Evolutionary conservation across 768 basidiomycete species (phyloP), one percentile per base, ranked within the genome.

Genomic region (Tylopilus felleus): DNA sequence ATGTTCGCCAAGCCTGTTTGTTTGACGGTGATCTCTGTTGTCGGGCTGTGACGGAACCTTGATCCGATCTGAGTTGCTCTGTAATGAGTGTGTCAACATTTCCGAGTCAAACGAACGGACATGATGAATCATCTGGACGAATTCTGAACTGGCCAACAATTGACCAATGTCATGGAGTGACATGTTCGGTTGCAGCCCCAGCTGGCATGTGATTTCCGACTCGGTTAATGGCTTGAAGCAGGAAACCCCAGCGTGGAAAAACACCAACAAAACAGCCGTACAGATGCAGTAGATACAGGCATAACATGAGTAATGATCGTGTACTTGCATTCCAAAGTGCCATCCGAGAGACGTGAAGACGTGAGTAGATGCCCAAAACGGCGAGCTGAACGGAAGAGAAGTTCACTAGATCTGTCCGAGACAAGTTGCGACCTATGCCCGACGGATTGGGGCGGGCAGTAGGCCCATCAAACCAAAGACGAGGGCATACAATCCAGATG

Each of bases 381-480:
- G 14, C 40, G 21, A 33, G 21, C 33, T 40, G 21, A 58, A 39
- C 8, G 12, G 28, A 8, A 23, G 39, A 16, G 40, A 33, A 8
- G 25, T 8, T 14, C 25, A 16, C 22, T 43, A 22, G 33, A 48
- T 44, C 28, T 7, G 19, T 16, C 13, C 10, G 19, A 28, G 27
- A 69, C 49, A 75, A 75, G 13, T 76, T 73, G 9, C 75, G 75
- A 53, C 67, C 10, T 56, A 75, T 35, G 65, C 61, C 19, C 73
- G 72, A 75, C 79, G 74, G 49, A 79, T 72, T 67, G 87, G 87
- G 23, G 80, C 79, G 14, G 88, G 86, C 48, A 90, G 71, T 21
- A 91, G 74, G 3, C 88, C 89, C 52, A 91, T 77, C 33, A 89
- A 67, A n/a, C 89, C 89, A 63, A 91, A 88, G 19, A 74, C 74